Evolutionary conservation across 1,284 basidiomycete genomes (phyloP).

Genomic region (Chiua sp.): DNA sequence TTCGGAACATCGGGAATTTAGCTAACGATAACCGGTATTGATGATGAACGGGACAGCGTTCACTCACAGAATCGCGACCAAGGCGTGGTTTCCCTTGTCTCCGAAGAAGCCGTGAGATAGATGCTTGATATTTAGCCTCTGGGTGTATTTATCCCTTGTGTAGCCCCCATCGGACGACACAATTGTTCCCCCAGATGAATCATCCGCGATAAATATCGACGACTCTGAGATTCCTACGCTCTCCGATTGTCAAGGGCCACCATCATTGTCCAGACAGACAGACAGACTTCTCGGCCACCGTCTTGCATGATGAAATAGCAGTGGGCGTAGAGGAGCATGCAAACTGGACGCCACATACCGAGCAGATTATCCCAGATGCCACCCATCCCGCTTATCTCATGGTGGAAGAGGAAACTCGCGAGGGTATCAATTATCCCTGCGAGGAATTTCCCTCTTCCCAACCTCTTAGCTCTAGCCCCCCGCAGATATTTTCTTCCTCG

Average conservation of each 20-base stretch:
- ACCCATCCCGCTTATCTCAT: background rate
- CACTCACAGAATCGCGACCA: background rate
- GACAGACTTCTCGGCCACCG: background rate
- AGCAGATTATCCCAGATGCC: background rate
- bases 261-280: background rate
- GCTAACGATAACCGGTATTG: background rate
- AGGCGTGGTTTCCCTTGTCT: background rate
- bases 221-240: background rate
- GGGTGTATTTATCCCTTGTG: slow-evolving; percentile 7
- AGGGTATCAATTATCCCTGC: slow-evolving; percentile 5
- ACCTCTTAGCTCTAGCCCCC: slow-evolving; percentile 56
- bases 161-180: slow-evolving; percentile 7
- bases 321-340: background rate
- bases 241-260: background rate
- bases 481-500: slow-evolving; percentile 51
- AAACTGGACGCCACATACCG: background rate
- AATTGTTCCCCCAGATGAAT: background rate
- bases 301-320: background rate
- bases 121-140: background rate
- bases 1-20: slow-evolving; percentile 4
- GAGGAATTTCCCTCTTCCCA: slow-evolving; percentile 38
- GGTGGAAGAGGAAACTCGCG: slow-evolving; percentile 8
- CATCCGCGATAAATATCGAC: background rate
- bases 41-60: background rate
- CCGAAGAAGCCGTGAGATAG: slow-evolving; percentile 16